phyloP scores from a whole-genome alignment of 345 rosid species.

The Acer negundo region DNA sequence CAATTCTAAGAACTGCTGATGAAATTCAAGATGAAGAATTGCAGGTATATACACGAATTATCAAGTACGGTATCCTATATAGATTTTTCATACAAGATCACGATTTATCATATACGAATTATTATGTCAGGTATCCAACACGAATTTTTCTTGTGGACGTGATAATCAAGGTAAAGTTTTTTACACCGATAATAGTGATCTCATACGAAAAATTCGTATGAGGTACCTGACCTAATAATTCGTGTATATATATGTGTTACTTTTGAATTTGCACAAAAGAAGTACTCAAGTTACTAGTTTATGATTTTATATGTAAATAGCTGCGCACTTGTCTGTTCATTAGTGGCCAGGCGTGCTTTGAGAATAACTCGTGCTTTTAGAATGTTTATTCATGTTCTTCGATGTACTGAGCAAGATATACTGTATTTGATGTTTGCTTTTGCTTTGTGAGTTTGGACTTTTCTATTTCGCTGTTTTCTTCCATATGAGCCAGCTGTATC shows the following conservation, averaged over 20 bases:
- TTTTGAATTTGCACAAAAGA: neutral
- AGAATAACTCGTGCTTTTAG: no score
- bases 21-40: constrained; percentile 77
- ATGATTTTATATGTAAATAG: neutral
- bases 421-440: no score
- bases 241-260: neutral
- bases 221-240: neutral
- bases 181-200: neutral
- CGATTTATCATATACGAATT: no score
- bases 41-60: no score
- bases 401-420: no score
- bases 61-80: no score
- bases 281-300: neutral
- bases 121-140: no score
- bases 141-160: no score
- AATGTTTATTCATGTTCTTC: no score
- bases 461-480: neutral
- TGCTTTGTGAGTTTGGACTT: neutral
- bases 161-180: neutral
- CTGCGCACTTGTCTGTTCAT: neutral
- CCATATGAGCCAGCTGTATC: neutral
- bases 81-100: no score
- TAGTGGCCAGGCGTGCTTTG: no score
- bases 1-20: constrained; percentile 85
- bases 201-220: no score